Evolutionary conservation across 768 basidiomycete species (phyloP), one percentile per base, ranked within the genome.

Genomic region (Hypholoma sublateritium): DNA sequence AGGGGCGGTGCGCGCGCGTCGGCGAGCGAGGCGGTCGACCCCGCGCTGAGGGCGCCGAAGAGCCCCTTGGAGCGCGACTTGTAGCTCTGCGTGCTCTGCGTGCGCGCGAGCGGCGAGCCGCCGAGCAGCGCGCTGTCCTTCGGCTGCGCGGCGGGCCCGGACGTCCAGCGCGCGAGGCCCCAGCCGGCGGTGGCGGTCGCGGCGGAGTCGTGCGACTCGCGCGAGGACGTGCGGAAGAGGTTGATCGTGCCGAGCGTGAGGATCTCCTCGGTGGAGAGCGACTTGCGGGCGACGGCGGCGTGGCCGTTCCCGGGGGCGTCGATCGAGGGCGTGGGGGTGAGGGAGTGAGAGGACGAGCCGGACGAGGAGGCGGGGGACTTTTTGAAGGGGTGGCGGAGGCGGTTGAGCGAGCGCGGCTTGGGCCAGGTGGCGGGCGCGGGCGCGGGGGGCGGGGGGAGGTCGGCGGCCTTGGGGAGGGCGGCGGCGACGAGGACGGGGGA

Each of bases 251-350:
- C 73, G 25, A 74, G 66, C 7, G 74, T 74, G 39, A 74, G 68
- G 21, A 74, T 72, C 49, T 73, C 74, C 53, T 73, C 71, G 3
- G 71, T 59, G 13, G 71, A 62, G 51, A 73, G 66, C 28, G 70
- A 63, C 56, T 68, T 69, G 51, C 66, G 66, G 5, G 52, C 53
- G 28, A 59, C 43, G 19, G 42, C 56, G 9, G 56, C 42, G 21
- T 57, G 48, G 19, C 53, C 56, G 3, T 34, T 24, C 42, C 43
- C 17, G 21, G 63, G 34, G 1, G 62, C 52, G 53, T 76, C 75
- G 54, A 74, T 64, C 9, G 74, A 75, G 4, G 71, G 68, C 1
- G 74, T 76, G 25, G 75, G 76, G 1, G 76, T 76, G 37, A 76
- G 71, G 8, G 74, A 69, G 56, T 66, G 61, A 17, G 72, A 67